These are phyloP conservation scores for Phytopythium cucurbitacearum DNA, from an alignment of 352 stramenopile genomes.

Conservation along the genomic window DNA sequence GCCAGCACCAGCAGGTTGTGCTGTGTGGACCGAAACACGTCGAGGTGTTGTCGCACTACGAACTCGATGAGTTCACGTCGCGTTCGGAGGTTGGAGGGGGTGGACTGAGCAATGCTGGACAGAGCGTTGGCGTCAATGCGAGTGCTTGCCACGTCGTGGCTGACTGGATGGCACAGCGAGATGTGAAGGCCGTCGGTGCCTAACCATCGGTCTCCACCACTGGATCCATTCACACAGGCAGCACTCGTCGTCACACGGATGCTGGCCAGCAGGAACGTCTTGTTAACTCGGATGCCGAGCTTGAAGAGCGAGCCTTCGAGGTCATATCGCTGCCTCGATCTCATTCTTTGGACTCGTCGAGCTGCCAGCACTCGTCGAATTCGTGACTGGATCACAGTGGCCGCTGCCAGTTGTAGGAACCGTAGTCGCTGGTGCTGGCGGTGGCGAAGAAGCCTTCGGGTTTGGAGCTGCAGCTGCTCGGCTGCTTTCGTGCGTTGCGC, in stretches of 20 bases:
- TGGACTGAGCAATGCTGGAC: too few relatives aligned
- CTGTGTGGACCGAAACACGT: slow-evolving; percentile 27
- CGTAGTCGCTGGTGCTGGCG: not conserved
- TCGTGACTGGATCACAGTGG: not conserved
- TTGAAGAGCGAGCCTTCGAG: not conserved
- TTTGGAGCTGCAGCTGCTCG: slow-evolving; percentile 15
- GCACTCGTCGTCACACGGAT: too few relatives aligned
- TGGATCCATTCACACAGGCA: too few relatives aligned
- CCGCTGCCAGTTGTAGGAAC: not conserved
- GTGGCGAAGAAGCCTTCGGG: slow-evolving; percentile 7
- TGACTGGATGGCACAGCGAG: not conserved
- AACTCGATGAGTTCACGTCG: slow-evolving; percentile 14
- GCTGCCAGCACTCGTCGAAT: not conserved
- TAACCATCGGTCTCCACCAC: too few relatives aligned
- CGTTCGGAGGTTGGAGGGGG: not conserved
- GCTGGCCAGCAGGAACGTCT: too few relatives aligned
- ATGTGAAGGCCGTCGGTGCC: too few relatives aligned
- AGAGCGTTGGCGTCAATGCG: not conserved
- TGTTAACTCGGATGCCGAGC: not conserved
- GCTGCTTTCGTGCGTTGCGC: slow-evolving; percentile 16
- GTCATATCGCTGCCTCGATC: not conserved
- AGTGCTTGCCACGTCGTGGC: not conserved
- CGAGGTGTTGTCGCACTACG: slow-evolving; percentile 20
- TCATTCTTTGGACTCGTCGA: not conserved
- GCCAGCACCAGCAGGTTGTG: slow-evolving; percentile 26